phyloP scores from a whole-genome alignment of 169 alveolate genomes.

The Plasmodium ovale region DNA sequence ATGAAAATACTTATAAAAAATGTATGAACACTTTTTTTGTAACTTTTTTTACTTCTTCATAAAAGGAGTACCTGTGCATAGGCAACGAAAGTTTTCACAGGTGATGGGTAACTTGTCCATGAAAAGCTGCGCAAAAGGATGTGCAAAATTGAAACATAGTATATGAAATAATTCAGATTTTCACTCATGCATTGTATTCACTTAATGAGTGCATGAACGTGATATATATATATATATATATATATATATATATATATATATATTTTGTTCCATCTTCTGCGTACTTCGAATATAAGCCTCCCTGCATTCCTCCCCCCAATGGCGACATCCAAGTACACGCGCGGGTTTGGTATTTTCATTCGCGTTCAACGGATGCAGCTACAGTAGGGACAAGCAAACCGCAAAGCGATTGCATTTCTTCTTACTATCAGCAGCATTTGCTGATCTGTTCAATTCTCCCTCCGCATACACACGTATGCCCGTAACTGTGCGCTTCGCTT shows the following conservation, averaged over 20 bases:
- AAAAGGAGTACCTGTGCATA: constrained; percentile 89
- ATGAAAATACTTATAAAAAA: neutral
- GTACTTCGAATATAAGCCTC: constrained; percentile 85
- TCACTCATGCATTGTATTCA: no score
- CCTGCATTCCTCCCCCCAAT: constrained; percentile 89
- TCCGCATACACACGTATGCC: no score
- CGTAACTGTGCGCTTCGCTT: no score
- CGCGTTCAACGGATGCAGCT: neutral
- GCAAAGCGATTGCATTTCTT: no score
- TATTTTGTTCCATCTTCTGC: neutral
- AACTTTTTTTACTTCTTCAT: neutral
- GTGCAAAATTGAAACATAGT: neutral
- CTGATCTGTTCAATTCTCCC: no score
- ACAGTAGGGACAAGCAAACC: no score
- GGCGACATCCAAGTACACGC: constrained; percentile 85
- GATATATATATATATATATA: neutral
- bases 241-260: no score
- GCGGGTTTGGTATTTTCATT: constrained; percentile 87
- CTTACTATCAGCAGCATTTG: no score
- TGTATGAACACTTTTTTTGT: neutral
- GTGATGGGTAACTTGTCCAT: constrained; percentile 90
- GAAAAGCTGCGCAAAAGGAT: constrained; percentile 81
- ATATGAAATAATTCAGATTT: no score
- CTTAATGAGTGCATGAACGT: neutral
- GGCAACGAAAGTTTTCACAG: constrained; percentile 92